Base-by-base conservation (phyloP, 768 basidiomycete species). In the Xanthoconium purpureum region DNA sequence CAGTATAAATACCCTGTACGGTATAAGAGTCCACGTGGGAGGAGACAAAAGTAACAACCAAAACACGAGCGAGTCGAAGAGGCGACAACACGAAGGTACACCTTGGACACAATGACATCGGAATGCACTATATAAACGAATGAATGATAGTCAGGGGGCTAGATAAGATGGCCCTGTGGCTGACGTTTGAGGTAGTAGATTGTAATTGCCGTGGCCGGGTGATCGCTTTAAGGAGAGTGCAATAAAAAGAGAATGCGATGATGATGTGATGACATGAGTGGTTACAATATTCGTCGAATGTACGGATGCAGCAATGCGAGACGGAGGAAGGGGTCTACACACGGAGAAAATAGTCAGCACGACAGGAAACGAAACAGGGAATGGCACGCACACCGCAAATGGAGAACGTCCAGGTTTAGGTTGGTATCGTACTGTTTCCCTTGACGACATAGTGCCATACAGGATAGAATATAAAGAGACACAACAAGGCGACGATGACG, bases 401-500 rank as follows among this genome's bases (percentile, higher is more conserved):
- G 43, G 15, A 49, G 39, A 33, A 20, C 28, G 20, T 39, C 42
- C 50, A 15, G 9, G 40, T 40, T 24, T 35, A 42, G 11, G 42
- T 30, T 35, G 29, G 33, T n/a, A 49, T 29, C n/a, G 36, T 36
- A 6, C 18, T 29, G n/a, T 65, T 28, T 1, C 24, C 43, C n/a
- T 53, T 39, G 5, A 57, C 14, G 10, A 40, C 3, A 29, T 50
- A 64, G 56, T 62, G 75, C 62, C 84, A 66, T 62, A 96, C 81
- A 4, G 95, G 94, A 67, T 91, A 95, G 40, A 85, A 83, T 49
- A 91, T 83, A 71, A 96, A 97, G 9, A 97, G 80, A 37, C 72
- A 72, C 52, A 97, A 71, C 56, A 97, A 72, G 6, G 76, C 82
- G 29, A 71, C 24, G 15, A 90, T 73, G 61, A 97, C 77, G 18